Percentiles rank a stretch among this genome's conserved stretches.
These are phyloP conservation scores for Trametes versicolor DNA, from an alignment of 1,284 basidiomycete genomes.

Conservation along the genomic window DNA sequence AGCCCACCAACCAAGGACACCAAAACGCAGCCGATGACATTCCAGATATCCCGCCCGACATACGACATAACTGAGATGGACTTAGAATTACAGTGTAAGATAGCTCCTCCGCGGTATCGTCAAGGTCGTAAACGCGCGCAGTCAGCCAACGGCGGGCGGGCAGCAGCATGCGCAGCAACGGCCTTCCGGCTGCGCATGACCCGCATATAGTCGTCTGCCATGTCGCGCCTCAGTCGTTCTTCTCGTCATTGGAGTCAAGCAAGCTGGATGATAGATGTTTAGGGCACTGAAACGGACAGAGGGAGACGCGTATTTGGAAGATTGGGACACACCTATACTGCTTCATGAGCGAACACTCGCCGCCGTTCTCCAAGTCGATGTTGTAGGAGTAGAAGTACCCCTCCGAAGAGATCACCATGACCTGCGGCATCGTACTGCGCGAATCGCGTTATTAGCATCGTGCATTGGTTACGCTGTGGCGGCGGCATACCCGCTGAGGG, in stretches of 20 bases:
- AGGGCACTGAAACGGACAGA: background rate
- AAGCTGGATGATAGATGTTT: slow-evolving; percentile 11
- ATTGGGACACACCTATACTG: slow-evolving; percentile 76
- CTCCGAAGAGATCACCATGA: slow-evolving; percentile 97
- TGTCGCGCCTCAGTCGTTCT: slow-evolving; percentile 20
- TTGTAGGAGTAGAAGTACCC: slow-evolving; percentile 96
- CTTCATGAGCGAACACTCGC: slow-evolving; percentile 95
- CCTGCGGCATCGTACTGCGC: slow-evolving; percentile 88
- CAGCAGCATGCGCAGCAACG: background rate
- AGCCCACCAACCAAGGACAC: background rate
- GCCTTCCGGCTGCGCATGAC: background rate
- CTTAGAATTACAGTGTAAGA: slow-evolving; percentile 23
- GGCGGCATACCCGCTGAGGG: slow-evolving; percentile 80
- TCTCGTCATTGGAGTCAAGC: slow-evolving; percentile 36
- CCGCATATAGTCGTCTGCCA: too few relatives aligned
- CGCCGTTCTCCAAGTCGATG: slow-evolving; percentile 96
- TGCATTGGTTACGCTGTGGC: background rate
- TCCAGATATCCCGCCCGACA: slow-evolving; percentile 15
- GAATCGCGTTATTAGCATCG: slow-evolving; percentile 7
- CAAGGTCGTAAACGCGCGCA: slow-evolving; percentile 10
- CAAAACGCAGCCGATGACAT: slow-evolving; percentile 9
- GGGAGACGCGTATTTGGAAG: background rate
- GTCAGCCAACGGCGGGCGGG: background rate
- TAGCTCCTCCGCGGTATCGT: slow-evolving; percentile 22
- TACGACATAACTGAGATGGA: slow-evolving; percentile 12